Base-by-base conservation (phyloP, 129 eudicot genomes). In the Helichrysum umbraculigerum region DNA sequence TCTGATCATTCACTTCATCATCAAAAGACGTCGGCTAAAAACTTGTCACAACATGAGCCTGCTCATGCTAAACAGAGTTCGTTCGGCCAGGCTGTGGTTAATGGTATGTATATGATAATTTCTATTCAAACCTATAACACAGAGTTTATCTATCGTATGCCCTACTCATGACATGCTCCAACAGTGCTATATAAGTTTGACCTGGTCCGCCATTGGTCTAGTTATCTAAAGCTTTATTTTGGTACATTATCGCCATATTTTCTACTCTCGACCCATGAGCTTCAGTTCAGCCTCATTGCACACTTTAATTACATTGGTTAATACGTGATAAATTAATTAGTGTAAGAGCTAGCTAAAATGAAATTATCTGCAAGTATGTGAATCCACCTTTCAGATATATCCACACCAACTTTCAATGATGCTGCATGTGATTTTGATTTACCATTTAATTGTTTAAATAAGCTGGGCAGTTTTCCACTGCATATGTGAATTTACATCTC, bases 31-130 rank as follows among this genome's bases (percentile, higher is more conserved):
- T 69, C 86, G 71, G 69, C 76, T 30, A 85, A 56, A 83, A 82
- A 76, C 78, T 42, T 63, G 34, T 39, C 56, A 70, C 72, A 72
- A 42, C 80, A 87, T 71, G 78, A 73, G 29, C 84, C 81, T 19
- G 30, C 81, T 21, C 70, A 76, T 35, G 37, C 81, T 81, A 84
- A 86, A 54, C 82, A 85, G 11, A 86, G 97, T 74, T 82, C 97
- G 68, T 86, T 35, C 17, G 87, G 90, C 67, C 91, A 91, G 57
- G 87, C 94, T 66, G 94, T 88, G 39, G 72, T 88, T 62, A 91
- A 91, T 72, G 94, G 97, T 91, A 72, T 29, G 86, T 69, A 59
- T 70, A 47, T 21, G 11, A 10, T 4, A 3, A 6, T 60, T 8
- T 60, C 28, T 11, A 14, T 16, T 32, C 34, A 32, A 32, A 32